Evolutionary conservation across 202 grass and related monocot species (phyloP), one percentile per base, ranked within the genome.

Genomic region (Brachypodium distachyon): DNA sequence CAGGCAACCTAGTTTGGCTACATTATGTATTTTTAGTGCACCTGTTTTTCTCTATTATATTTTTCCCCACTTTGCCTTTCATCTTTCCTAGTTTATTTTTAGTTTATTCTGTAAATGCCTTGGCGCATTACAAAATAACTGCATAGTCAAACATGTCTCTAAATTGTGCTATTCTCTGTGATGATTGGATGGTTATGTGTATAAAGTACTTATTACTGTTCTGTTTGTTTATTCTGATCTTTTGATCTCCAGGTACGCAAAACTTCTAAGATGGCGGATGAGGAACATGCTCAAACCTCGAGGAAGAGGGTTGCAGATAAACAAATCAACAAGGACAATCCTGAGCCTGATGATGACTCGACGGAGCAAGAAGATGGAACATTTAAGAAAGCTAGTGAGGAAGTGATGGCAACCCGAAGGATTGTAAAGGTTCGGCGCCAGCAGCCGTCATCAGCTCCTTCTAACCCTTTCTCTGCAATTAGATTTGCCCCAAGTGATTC

Each of bases 351-450:
- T 77, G 91, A 94, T 31, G 88, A 87, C 43, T 69, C 59, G 73
- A 11, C 82, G 23, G 94, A 94, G 28, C 67, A 47, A 47, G 89
- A 94, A 44, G 82, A 70, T 59, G 94, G 87, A 49, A 80, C 87
- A 37, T 94, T 97, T 80, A 85, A 91, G 82, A 97, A 83, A 84
- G 94, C 94, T 73, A 89, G 81, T 67, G 94, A 97, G 85, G 90
- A 97, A 88, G 90, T 97, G 53, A 92, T 97, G 94, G 94, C 94
- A 69, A 80, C 88, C 16, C 86, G 82, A 71, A 91, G 73, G 73
- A 86, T 94, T 61, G 89, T 97, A 40, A 97, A 92, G 78, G 89
- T 97, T 71, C 87, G 83, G 59, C 94, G 82, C 36, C 74, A 82
- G 73, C 81, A 86, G 53, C 79, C 69, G 1, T 61, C 74, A 61